Evolutionary conservation across 495 filamentous ascomycete species (phyloP).

Genomic region (Penicillium diatomitis): DNA sequence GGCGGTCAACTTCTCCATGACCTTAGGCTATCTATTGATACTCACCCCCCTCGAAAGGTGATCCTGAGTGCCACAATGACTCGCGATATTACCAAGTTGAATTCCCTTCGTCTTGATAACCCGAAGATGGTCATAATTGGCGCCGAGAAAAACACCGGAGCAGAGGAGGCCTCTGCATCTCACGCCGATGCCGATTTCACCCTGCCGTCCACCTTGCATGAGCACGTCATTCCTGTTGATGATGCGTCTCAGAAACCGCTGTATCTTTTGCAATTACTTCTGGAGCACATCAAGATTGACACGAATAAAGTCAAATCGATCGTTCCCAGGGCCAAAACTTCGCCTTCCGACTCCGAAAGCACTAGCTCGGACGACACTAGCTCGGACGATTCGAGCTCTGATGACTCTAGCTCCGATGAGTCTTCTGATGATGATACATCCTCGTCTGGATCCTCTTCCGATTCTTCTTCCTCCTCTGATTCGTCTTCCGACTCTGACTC

Average conservation of each 20-base stretch:
- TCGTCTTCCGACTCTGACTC: slow-evolving; percentile 24
- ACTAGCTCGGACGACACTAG: slow-evolving; percentile 19
- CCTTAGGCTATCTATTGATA: slow-evolving; percentile 27
- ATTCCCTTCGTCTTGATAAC: slow-evolving; percentile 58
- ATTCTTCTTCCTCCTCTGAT: slow-evolving; percentile 19
- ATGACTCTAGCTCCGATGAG: slow-evolving; percentile 25
- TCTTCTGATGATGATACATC: slow-evolving; percentile 21
- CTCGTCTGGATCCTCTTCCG: slow-evolving; percentile 16
- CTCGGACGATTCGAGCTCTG: slow-evolving; percentile 20
- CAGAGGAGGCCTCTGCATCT: slow-evolving; percentile 15
- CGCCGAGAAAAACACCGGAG: slow-evolving; percentile 32
- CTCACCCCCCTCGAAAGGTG: slow-evolving; percentile 54
- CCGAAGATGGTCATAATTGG: slow-evolving; percentile 71
- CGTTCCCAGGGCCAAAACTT: slow-evolving; percentile 5
- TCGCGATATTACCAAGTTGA: slow-evolving; percentile 70
- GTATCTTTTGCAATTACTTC: slow-evolving; percentile 49
- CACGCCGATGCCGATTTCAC: slow-evolving; percentile 36
- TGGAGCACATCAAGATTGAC: slow-evolving; percentile 26
- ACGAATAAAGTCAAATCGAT: not conserved
- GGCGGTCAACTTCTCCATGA: slow-evolving; percentile 29
- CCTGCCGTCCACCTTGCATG: slow-evolving; percentile 60
- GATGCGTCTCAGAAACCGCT: slow-evolving; percentile 77
- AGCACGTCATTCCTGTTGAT: slow-evolving; percentile 64
- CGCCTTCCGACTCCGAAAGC: slow-evolving; percentile 20
- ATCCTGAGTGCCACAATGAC: slow-evolving; percentile 93